A percentile compares a stretch with the other conserved stretches of the same genome.
These are phyloP conservation scores for Geum urbanum DNA, from an alignment of 306 rosid species.

Conservation along the genomic window DNA sequence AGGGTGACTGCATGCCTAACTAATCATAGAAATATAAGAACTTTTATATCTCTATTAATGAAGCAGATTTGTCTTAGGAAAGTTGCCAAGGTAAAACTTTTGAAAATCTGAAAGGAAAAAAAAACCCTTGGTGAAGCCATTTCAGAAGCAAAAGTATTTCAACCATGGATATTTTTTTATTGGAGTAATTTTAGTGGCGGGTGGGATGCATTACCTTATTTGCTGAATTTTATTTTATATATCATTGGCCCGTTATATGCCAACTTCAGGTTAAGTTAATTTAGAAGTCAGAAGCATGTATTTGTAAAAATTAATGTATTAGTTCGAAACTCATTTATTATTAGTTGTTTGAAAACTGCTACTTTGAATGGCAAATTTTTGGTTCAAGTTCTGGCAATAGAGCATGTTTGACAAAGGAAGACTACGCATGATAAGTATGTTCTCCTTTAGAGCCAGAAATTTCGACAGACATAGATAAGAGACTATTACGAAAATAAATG, in stretches of 20 bases:
- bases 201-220: too few species aligned
- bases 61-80: too few species aligned
- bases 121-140: too few species aligned
- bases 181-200: too few species aligned
- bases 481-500: background rate
- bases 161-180: too few species aligned
- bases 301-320: background rate
- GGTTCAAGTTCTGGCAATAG: background rate
- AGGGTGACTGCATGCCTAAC: too few species aligned
- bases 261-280: background rate
- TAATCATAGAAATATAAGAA: too few species aligned
- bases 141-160: too few species aligned
- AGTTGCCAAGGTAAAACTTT: too few species aligned
- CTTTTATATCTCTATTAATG: too few species aligned
- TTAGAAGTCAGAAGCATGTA: background rate
- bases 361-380: background rate
- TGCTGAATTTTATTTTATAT: too few species aligned
- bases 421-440: background rate
- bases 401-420: background rate
- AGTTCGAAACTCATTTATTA: background rate
- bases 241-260: background rate
- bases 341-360: background rate
- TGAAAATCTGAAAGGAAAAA: too few species aligned
- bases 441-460: background rate
- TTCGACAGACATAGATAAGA: background rate